A percentile compares a stretch with the other conserved stretches of the same genome.
Conservation (phyloP, 495 filamentous ascomycete genomes). For the Daldinia concentrica region DNA sequence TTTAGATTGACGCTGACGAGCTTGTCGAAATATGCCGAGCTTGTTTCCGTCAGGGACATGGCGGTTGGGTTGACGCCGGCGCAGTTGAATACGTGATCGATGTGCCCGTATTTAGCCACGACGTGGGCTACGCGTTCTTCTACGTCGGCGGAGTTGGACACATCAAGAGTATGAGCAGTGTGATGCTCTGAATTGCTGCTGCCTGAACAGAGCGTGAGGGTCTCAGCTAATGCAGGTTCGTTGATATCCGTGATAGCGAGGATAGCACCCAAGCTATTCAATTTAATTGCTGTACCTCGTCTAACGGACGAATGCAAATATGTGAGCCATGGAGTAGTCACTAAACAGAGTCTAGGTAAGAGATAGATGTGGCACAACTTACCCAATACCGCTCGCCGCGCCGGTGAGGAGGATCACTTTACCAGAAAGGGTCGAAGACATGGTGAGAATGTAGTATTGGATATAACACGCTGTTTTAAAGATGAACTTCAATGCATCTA, state of each 20-base stretch:
- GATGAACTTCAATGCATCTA: background rate
- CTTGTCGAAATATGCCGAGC: slow-evolving; percentile 41
- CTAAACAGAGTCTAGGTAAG: too few relatives aligned
- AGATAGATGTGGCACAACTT: slow-evolving; percentile 11
- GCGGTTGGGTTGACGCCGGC: slow-evolving; percentile 61
- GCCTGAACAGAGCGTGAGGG: slow-evolving; percentile 30
- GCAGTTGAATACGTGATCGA: slow-evolving; percentile 63
- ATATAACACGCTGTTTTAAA: background rate
- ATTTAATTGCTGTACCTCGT: slow-evolving; percentile 57
- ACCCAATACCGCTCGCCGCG: slow-evolving; percentile 62
- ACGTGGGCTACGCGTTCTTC: slow-evolving; percentile 47
- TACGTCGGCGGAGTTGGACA: slow-evolving; percentile 41
- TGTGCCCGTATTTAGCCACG: slow-evolving; percentile 43
- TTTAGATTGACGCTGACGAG: slow-evolving; percentile 47
- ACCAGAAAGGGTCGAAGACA: slow-evolving; percentile 48
- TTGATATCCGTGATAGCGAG: slow-evolving; percentile 60
- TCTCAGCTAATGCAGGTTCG: slow-evolving; percentile 35
- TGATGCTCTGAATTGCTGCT: slow-evolving; percentile 31
- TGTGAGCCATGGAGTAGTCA: background rate
- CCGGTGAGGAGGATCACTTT: slow-evolving; percentile 62
- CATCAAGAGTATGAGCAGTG: slow-evolving; percentile 50
- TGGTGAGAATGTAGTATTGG: slow-evolving; percentile 20
- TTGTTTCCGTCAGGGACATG: slow-evolving; percentile 47
- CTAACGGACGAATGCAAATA: slow-evolving; percentile 27
- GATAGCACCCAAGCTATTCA: slow-evolving; percentile 54